Evolutionary conservation across 2,329 filamentous ascomycete genomes (phyloP), one percentile per base, ranked within the genome.

Genomic region (Colletotrichum tanaceti): DNA sequence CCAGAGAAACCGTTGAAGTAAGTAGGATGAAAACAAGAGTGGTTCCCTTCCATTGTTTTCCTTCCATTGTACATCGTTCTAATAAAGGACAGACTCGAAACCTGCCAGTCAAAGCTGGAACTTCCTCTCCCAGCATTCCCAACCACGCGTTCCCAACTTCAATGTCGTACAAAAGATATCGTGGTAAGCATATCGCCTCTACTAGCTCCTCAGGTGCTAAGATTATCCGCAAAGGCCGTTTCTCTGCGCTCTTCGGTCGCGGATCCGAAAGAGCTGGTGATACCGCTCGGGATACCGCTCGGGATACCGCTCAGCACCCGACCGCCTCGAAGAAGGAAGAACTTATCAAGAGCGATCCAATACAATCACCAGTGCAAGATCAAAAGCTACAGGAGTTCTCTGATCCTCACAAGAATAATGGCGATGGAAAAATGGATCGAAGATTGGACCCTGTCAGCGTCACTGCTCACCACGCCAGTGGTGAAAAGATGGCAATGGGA

Each of bases 171-270:
- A 65, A 54, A 18, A 65, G 47, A 14, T 44, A 10, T 18, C 1
- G 5, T 18, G 49, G 20, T 43, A 50, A 62, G 24, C 18, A 20
- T 6, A 5, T 24, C 7, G 10, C 53, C 14, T 24, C 35, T 22
- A 6, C 24, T 16, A 44, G 4, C n/a, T 55, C 43, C 2, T 35
- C 24, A 1, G 22, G 6, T 9, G 22, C 18, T 18, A 50, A n/a
- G 11, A 62, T 57, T 10, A 53, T 43, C 16, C 38, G 52, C 24
- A 55, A 44, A 57, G 41, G 16, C 5, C 55, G 66, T 43, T 44
- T 69, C 18, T 61, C 53, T 50, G 57, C 43, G 35, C 55, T 69
- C 6, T 69, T 69, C 14, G 50, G 55, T 14, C 46, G 50, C 20
- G 52, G 38, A 5, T 20, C 53, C 1, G 52, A 57, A 22, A 38